Evolutionary conservation across 352 stramenopile species (phyloP), one percentile per base, ranked within the genome.

Genomic region (Phytophthora melonis): DNA sequence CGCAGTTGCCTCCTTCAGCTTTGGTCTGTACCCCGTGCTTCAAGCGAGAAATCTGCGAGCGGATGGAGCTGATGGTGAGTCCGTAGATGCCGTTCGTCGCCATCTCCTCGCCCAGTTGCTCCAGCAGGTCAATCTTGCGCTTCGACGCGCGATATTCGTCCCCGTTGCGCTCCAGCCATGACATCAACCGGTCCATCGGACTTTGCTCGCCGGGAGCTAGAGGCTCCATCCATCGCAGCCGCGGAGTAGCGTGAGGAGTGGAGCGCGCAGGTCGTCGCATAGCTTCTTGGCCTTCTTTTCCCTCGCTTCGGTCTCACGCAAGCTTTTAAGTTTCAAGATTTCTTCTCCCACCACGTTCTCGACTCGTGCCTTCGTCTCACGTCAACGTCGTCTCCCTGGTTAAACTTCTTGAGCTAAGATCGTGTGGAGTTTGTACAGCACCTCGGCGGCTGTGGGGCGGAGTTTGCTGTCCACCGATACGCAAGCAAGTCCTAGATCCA

Each of bases 391-490:
- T 34, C 10, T 23, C 32, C n/a, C 18, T 23, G 13, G 8, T n/a
- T 66, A 66, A 2, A 66, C 19, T 49, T 66, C 59, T n/a, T 66
- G 43, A 13, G 45, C 16, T 7, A 66, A 27, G 23, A 84, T 81
- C 54, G 66, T 65, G 34, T 86, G 75, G 9, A 90, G 65, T 41
- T 67, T 66, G 60, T 87, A 87, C 9, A 80, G 74, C 21, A 83
- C 74, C 39, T 84, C 61, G 0, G 72, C 70, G 9, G 82, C 80
- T n/a, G 76, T 86, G 34, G 80, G 83, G 5, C 83, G 83, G 25
- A 30, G 25, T 30, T 63, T 27, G 4, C 77, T 75, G 6, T 88
- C 73, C 5, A 83, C 32, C 13, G 75, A 47, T 3, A 89, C 64
- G 59, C 83, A 90, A 18, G 65, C 49, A n/a, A 79, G 55, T 1